Evolutionary conservation across 163 green algal genomes (phyloP), one percentile per base, ranked within the genome.

Genomic region (Chloromonas sp.): DNA sequence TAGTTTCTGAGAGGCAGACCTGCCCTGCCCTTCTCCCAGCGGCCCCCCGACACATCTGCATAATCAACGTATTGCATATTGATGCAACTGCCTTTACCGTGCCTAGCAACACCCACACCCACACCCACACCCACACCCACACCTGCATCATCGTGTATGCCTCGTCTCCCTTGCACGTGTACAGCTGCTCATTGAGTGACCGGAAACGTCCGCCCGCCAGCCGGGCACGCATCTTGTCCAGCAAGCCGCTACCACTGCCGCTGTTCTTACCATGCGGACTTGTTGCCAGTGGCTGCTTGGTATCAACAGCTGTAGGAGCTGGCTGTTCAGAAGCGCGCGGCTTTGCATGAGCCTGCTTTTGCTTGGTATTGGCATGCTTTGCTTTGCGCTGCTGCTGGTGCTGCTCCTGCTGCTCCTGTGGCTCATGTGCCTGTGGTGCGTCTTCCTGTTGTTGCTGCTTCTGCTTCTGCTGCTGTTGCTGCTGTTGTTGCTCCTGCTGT

Each of bases 121-220:
- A 81, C 2, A 14, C n/a, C 2, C 5, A 14, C 74, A 13, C 13
- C 74, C n/a, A 81, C 14, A 60, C 36, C 74, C 14, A n/a, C 70
- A 89, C 87, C 88, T 93, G 85, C 89, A 98, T 95, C 85, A 97
- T 84, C 0, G 61, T 0, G 1, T 93, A 92, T 0, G 94, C 93
- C 0, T 94, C 81, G 0, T 87, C 60, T 0, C 95, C 94, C 1
- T 83, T 88, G 57, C 84, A 90, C 1, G 94, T 98, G 94, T 98
- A 98, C 81, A 98, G 92, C 85, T 91, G 82, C 91, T 98, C 96
- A 84, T 98, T 98, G 14, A 98, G 92, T 89, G 90, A 96, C 14
- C 96, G 87, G 89, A 98, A 98, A 0, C 88, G 91, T 2, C 95
- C 92, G 11, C 95, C 95, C 82, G 88, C 81, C 84, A 98, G 87